Conservation (phyloP, 2,329 filamentous ascomycete species). For the Ophidiomyces ophidiicola region DNA sequence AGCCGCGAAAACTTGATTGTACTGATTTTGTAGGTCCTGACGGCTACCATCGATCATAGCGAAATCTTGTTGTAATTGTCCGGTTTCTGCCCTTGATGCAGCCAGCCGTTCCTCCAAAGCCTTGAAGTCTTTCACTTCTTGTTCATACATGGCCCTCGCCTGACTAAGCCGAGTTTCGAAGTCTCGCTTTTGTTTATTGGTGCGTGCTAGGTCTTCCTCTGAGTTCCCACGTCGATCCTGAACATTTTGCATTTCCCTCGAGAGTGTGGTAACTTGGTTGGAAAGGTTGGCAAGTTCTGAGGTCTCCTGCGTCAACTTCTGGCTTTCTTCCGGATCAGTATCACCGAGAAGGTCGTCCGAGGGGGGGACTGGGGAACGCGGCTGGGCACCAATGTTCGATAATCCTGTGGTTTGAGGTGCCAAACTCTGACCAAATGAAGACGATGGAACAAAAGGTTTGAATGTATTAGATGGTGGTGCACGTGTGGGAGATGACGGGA, state of each 20-base stretch:
- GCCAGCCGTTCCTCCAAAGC: conserved; percentile 72
- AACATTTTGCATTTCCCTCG: conserved; percentile 88
- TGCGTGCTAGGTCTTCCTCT: conserved; percentile 71
- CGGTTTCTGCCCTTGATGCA: conserved; percentile 63
- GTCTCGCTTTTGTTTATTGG: conserved; percentile 77
- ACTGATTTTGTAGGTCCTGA: conserved; percentile 70
- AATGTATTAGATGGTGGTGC: conserved; percentile 46
- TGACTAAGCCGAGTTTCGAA: conserved; percentile 82
- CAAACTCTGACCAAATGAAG: conserved; percentile 76
- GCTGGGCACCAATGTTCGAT: conserved; percentile 26
- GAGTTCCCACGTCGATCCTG: conserved; percentile 67
- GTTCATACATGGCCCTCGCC: conserved; percentile 78
- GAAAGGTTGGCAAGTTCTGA: conserved; percentile 90
- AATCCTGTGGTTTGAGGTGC: conserved; percentile 64
- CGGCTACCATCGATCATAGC: conserved; percentile 69
- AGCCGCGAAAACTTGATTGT: conserved; percentile 59
- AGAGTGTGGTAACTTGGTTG: conserved; percentile 82
- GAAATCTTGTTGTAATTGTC: conserved; percentile 72
- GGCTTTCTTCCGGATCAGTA: conserved; percentile 75
- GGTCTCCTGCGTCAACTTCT: conserved; percentile 77
- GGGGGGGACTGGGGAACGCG: conserved; percentile 38
- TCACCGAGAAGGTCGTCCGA: conserved; percentile 85
- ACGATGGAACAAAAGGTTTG: conserved; percentile 85
- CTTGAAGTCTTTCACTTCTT: conserved; percentile 78
- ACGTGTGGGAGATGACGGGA: conserved; percentile 36